A percentile compares a stretch with the other conserved stretches of the same genome.
These are phyloP conservation scores for Xerocomellus amylosporus DNA, from an alignment of 768 basidiomycete species.

Conservation along the genomic window DNA sequence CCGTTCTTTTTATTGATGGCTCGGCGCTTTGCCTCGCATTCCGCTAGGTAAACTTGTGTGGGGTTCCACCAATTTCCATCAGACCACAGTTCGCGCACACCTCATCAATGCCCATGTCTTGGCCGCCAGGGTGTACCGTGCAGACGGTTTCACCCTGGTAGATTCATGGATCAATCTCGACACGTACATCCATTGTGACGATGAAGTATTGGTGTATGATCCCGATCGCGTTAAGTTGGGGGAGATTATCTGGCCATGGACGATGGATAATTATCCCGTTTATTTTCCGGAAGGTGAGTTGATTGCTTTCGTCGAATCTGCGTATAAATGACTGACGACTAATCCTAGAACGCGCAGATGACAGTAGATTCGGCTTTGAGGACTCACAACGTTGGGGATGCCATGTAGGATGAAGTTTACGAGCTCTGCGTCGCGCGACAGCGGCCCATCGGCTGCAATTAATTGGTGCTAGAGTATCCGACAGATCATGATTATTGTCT, in stretches of 20 bases:
- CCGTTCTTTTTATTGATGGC: background rate
- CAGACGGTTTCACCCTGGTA: background rate
- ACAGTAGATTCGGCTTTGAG: too few relatives aligned
- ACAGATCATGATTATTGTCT: too few relatives aligned
- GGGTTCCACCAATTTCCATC: background rate
- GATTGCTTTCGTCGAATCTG: background rate
- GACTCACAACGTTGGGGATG: too few relatives aligned
- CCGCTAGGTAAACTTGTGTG: slow-evolving; percentile 1
- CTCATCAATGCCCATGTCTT: background rate
- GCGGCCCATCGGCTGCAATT: too few relatives aligned
- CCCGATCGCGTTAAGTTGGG: background rate
- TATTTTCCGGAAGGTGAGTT: background rate
- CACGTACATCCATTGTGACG: background rate
- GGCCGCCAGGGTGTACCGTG: background rate
- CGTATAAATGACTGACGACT: background rate
- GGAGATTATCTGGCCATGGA: background rate
- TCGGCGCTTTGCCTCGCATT: background rate
- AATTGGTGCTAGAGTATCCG: too few relatives aligned
- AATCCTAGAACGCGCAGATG: background rate
- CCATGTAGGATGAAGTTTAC: too few relatives aligned
- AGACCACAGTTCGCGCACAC: background rate
- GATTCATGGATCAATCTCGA: slow-evolving; percentile 7
- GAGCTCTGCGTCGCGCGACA: too few relatives aligned
- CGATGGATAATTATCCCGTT: background rate
- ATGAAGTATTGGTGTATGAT: slow-evolving; percentile 5